Evolutionary conservation across 1,284 basidiomycete species (phyloP).

Genomic region (Cerrena zonata): DNA sequence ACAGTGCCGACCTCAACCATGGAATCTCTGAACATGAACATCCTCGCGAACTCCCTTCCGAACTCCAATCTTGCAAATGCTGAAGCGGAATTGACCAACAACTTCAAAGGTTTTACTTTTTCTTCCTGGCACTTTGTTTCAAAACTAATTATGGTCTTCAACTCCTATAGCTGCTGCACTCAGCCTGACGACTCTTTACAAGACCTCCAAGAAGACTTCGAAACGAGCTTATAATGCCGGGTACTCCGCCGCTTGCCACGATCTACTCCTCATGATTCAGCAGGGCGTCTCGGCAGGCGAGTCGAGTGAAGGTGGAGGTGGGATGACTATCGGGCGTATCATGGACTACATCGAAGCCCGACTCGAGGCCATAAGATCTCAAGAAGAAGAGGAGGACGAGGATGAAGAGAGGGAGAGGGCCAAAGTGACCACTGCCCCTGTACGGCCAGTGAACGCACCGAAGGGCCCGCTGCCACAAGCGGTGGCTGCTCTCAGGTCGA

Average conservation of each 20-base stretch:
- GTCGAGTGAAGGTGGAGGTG: slow-evolving; percentile 32
- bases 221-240: slow-evolving; percentile 74
- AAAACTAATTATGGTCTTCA: too few species aligned
- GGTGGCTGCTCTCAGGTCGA: not conserved
- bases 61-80: slow-evolving; percentile 54
- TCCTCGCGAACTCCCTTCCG: slow-evolving; percentile 67
- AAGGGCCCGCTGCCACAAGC: not conserved
- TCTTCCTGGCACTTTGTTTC: slow-evolving; percentile 3
- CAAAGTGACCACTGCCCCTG: slow-evolving; percentile 24
- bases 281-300: slow-evolving; percentile 63
- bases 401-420: slow-evolving; percentile 62
- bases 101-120: slow-evolving; percentile 61
- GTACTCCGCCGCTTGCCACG: slow-evolving; percentile 70
- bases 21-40: slow-evolving; percentile 73
- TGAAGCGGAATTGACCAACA: slow-evolving; percentile 71
- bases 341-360: slow-evolving; percentile 67
- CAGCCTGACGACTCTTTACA: slow-evolving; percentile 76
- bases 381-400: slow-evolving; percentile 74
- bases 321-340: slow-evolving; percentile 65
- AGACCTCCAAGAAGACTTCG: slow-evolving; percentile 65
- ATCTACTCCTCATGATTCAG: slow-evolving; percentile 73
- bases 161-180: slow-evolving; percentile 46
- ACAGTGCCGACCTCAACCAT: slow-evolving; percentile 23
- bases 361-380: slow-evolving; percentile 61
- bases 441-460: not conserved